Evolutionary conservation across 2,329 filamentous ascomycete genomes (phyloP).

Genomic region (Hymenoscyphus linearis): DNA sequence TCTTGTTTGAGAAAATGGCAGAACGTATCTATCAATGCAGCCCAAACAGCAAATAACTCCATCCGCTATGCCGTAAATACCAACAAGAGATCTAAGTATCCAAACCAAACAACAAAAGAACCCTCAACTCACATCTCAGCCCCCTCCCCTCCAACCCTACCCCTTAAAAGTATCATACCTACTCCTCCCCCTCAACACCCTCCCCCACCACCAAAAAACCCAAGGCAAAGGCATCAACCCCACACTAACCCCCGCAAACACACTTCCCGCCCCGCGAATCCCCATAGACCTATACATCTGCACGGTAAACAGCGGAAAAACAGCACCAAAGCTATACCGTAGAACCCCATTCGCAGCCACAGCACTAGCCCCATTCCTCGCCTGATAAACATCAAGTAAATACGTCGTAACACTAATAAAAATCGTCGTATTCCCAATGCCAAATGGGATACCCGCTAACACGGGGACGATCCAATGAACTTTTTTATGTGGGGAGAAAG

Average conservation of each 20-base stretch:
- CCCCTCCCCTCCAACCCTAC: background rate
- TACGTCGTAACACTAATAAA: conserved; percentile 37
- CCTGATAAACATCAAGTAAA: conserved; percentile 25
- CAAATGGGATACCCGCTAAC: conserved; percentile 38
- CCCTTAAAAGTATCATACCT: conserved; percentile 20
- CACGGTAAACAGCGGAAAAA: conserved; percentile 35
- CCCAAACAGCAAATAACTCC: background rate
- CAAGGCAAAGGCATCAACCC: conserved; percentile 41
- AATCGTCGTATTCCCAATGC: conserved; percentile 53
- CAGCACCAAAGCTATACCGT: conserved; percentile 24
- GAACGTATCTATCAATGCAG: background rate
- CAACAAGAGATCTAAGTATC: too few relatives aligned
- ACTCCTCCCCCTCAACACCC: conserved; percentile 32
- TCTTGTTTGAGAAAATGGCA: too few relatives aligned
- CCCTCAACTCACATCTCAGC: background rate
- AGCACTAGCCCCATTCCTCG: conserved; percentile 22
- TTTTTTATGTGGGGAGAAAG: conserved; percentile 21
- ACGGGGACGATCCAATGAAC: conserved; percentile 30
- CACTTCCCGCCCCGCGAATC: conserved; percentile 38
- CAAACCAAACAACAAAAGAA: background rate
- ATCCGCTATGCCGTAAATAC: background rate
- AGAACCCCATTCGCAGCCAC: conserved; percentile 28
- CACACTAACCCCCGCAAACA: conserved; percentile 39
- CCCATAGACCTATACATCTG: conserved; percentile 42
- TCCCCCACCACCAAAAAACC: conserved; percentile 38